These are phyloP conservation scores for Hypoxylon sp. DNA, from an alignment of 2,329 filamentous ascomycete species.

Conservation along the genomic window DNA sequence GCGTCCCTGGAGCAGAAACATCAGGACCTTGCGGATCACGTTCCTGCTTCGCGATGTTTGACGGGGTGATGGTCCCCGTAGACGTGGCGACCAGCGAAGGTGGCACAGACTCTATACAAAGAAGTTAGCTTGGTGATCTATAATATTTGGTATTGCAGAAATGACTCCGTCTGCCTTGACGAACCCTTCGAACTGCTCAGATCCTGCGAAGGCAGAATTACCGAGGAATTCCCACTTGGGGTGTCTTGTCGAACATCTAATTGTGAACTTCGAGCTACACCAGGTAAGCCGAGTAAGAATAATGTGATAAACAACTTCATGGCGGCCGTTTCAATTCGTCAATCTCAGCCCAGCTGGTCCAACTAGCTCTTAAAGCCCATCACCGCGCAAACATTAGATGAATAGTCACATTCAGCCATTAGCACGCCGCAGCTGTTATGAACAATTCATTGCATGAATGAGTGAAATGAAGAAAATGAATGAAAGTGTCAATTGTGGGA, in stretches of 20 bases:
- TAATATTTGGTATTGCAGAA: conserved; percentile 16
- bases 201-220: conserved; percentile 26
- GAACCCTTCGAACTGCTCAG: conserved; percentile 39
- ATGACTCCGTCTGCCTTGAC: conserved; percentile 31
- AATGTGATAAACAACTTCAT: conserved; percentile 36
- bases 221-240: conserved; percentile 43
- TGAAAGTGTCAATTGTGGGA: conserved; percentile 5
- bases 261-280: conserved; percentile 39
- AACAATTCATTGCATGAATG: conserved; percentile 23
- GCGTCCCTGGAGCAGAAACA: conserved; percentile 21
- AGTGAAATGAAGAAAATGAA: conserved; percentile 17
- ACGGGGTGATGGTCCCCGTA: conserved; percentile 21
- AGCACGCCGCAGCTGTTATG: conserved; percentile 34
- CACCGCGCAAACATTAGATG: conserved; percentile 26
- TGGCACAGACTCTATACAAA: conserved; percentile 34
- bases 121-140: conserved; percentile 23
- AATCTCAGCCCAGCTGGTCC: conserved; percentile 36
- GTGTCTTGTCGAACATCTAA: conserved; percentile 35
- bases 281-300: conserved; percentile 40
- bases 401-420: conserved; percentile 36
- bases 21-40: conserved; percentile 30
- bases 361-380: conserved; percentile 34
- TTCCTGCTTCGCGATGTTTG: conserved; percentile 32
- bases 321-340: conserved; percentile 27
- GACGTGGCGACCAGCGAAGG: conserved; percentile 39